Evolutionary conservation across 164 flowering plant species (phyloP).

Genomic region (Kingdonia uniflora): DNA sequence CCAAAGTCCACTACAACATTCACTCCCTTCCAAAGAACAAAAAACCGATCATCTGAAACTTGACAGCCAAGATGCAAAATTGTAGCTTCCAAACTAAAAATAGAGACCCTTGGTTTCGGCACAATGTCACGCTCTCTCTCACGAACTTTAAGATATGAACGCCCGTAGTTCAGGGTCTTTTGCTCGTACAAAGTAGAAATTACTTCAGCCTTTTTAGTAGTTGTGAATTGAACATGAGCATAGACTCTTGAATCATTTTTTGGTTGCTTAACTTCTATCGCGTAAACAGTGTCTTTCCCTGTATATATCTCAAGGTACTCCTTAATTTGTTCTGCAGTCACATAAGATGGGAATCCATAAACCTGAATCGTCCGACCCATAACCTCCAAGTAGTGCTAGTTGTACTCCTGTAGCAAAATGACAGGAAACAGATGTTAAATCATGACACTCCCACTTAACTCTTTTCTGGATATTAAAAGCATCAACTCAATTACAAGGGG

Average conservation of each 20-base stretch:
- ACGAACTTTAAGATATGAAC: conserved; percentile 31
- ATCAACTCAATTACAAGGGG: too few relatives aligned
- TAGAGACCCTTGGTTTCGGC: conserved; percentile 33
- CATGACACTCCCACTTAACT: too few relatives aligned
- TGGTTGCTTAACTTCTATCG: conserved; percentile 30
- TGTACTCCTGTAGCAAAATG: neutral
- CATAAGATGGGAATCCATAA: conserved; percentile 39
- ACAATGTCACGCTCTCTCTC: conserved; percentile 35
- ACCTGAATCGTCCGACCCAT: conserved; percentile 59
- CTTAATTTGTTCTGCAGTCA: conserved; percentile 31
- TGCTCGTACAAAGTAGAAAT: conserved; percentile 24
- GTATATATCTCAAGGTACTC: conserved; percentile 37
- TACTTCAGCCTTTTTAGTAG: conserved; percentile 16
- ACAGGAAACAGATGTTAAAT: too few relatives aligned
- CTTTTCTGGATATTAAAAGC: too few relatives aligned
- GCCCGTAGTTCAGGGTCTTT: conserved; percentile 24
- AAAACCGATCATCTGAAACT: conserved; percentile 34
- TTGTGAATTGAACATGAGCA: conserved; percentile 58
- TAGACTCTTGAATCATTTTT: conserved; percentile 23
- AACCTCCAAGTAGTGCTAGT: neutral
- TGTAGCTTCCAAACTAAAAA: conserved; percentile 24
- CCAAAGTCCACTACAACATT: conserved; percentile 43
- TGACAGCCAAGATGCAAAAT: conserved; percentile 53
- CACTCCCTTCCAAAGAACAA: conserved; percentile 25
- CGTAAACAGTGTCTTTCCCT: conserved; percentile 45